Evolutionary conservation across 2,329 filamentous ascomycete genomes (phyloP), one percentile per base, ranked within the genome.

Genomic region (Tolypocladium ophioglossoides): DNA sequence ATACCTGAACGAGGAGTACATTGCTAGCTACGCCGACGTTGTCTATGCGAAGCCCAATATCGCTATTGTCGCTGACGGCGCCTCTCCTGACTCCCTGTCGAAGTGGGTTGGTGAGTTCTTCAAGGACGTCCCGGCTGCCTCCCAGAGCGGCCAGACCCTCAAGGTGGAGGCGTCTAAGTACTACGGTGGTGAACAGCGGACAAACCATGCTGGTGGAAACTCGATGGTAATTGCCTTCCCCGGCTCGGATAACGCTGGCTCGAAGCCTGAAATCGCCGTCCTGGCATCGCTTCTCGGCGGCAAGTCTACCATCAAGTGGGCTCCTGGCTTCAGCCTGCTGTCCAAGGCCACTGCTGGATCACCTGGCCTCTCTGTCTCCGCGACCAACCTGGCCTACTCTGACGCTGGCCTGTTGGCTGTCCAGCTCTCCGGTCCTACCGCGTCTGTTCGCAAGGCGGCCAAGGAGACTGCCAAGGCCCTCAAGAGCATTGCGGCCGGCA

Each of bases 21-120:
- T 99, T 61, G 82, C 84, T 59, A 79, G 82, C 61, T 99, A 86
- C 68, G 86, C 91, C 67, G 77, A 83, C 59, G 78, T 82, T 57
- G 91, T 87, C 64, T 99, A 94, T 74, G 79, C 85, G 64, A 96
- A 95, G 80, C 76, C 86, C 66, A 96, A 96, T 74, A 86, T 99
- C 63, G 90, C 92, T 58, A 77, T 99, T 59, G 86, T 97, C 61
- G 90, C 89, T 66, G 95, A 95, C 66, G 94, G 94, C 61, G 86
- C 91, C 60, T 84, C 85, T 62, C 79, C 89, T 62, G 76, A 79
- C 55, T 84, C 88, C 59, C 77, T 97, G 61, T 80, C 82, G 66
- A 95, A 94, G 77, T 97, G 92, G 91, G 85, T 95, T 59, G 83
- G 85, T 67, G 84, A 95, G 69, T 96, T 96, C 82, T 97, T 99